These are phyloP conservation scores for Ambrosiella xylebori DNA, from an alignment of 2,329 filamentous ascomycete species.

Conservation along the genomic window DNA sequence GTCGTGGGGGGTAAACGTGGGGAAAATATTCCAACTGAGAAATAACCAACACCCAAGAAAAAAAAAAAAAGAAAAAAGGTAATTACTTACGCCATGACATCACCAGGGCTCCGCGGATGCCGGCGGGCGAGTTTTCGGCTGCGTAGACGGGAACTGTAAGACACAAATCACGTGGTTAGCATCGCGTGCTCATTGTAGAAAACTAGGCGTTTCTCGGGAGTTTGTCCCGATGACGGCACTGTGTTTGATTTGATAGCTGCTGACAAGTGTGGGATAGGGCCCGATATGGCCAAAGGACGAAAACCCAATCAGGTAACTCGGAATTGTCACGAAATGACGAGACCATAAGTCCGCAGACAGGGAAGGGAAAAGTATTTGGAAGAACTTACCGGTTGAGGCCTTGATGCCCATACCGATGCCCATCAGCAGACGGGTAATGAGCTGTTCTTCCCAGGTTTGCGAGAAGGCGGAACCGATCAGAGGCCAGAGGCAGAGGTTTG, in stretches of 20 bases:
- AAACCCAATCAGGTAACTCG: neutral
- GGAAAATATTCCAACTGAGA: neutral
- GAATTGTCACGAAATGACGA: neutral
- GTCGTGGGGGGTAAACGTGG: neutral
- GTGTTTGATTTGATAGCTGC: too few relatives aligned
- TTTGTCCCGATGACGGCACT: too few relatives aligned
- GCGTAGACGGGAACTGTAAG: slow-evolving; percentile 32
- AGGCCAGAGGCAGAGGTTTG: slow-evolving; percentile 42
- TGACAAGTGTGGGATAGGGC: too few relatives aligned
- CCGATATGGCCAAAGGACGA: too few relatives aligned
- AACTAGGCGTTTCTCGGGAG: neutral
- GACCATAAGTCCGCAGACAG: neutral
- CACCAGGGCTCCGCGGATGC: slow-evolving; percentile 35
- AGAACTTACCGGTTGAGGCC: slow-evolving; percentile 20
- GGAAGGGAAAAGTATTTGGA: neutral
- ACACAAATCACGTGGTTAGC: neutral
- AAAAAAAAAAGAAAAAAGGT: slow-evolving; percentile 6
- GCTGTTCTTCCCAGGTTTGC: slow-evolving; percentile 41
- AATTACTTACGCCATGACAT: slow-evolving; percentile 33
- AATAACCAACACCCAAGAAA: too few relatives aligned
- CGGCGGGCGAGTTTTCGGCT: slow-evolving; percentile 33
- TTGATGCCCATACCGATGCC: slow-evolving; percentile 44
- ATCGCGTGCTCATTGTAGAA: neutral
- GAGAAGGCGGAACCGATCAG: slow-evolving; percentile 42
- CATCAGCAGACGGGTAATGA: slow-evolving; percentile 30